Percentiles rank a stretch among this genome's conserved stretches.
Evolutionary conservation across 2,329 filamentous ascomycete species (phyloP).

Genomic region (Phialocephala sp.): DNA sequence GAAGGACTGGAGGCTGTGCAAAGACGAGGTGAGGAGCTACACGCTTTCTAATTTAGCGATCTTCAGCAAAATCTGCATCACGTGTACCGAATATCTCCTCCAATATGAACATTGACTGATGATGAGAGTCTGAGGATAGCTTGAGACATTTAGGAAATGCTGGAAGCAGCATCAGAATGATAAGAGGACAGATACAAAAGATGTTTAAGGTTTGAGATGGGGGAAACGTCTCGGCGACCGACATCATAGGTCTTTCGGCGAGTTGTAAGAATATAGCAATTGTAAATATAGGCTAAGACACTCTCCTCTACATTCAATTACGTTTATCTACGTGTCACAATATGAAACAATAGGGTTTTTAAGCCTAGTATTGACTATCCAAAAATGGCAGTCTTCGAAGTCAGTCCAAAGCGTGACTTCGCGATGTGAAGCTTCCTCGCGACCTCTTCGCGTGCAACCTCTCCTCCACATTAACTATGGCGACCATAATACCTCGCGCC

Average conservation of each 20-base stretch:
- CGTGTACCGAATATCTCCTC: slow-evolving; percentile 22
- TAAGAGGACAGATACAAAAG: slow-evolving; percentile 77
- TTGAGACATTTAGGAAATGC: slow-evolving; percentile 86
- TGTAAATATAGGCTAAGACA: slow-evolving; percentile 2
- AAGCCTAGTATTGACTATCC: too few species aligned
- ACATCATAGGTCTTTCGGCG: slow-evolving; percentile 14
- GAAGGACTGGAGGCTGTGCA: slow-evolving; percentile 93
- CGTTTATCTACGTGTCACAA: neutral
- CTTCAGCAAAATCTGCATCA: slow-evolving; percentile 30
- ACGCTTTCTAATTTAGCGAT: slow-evolving; percentile 32
- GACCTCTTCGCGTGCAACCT: slow-evolving; percentile 27
- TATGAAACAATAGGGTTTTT: neutral
- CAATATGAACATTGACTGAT: slow-evolving; percentile 22
- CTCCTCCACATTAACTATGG: slow-evolving; percentile 28
- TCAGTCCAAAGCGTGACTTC: slow-evolving; percentile 25
- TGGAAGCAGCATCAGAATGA: slow-evolving; percentile 93
- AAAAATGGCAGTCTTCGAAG: neutral
- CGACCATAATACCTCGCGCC: slow-evolving; percentile 33
- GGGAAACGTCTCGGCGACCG: slow-evolving; percentile 3
- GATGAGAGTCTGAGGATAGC: slow-evolving; percentile 58
- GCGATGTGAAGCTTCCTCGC: slow-evolving; percentile 17
- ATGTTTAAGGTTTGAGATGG: slow-evolving; percentile 51
- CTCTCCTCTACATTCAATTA: slow-evolving; percentile 4
- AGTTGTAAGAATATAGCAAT: slow-evolving; percentile 15
- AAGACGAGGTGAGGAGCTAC: slow-evolving; percentile 73